These are phyloP conservation scores for Cladosporium sp. DNA, from an alignment of 2,329 filamentous ascomycete genomes.

Conservation along the genomic window DNA sequence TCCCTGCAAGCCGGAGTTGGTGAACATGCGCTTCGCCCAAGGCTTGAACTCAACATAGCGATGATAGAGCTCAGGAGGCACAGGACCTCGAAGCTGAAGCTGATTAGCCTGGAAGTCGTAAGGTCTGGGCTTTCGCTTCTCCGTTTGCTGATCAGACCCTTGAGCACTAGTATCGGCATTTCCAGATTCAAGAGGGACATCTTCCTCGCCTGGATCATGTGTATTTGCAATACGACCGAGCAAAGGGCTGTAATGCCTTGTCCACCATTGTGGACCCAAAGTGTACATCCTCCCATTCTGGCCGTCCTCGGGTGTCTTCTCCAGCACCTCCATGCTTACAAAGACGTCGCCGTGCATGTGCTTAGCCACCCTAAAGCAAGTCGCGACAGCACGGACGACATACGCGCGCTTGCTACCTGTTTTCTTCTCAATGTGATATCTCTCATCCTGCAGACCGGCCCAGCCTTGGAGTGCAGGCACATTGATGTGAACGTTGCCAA, in stretches of 20 bases:
- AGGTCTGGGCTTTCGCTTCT: slow-evolving; percentile 57
- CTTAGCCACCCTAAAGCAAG: slow-evolving; percentile 56
- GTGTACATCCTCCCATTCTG: slow-evolving; percentile 68
- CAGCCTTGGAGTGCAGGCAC: slow-evolving; percentile 62
- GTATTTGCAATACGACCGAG: slow-evolving; percentile 74
- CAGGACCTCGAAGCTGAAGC: slow-evolving; percentile 79
- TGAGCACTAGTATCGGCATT: slow-evolving; percentile 9
- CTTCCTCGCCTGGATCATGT: slow-evolving; percentile 50
- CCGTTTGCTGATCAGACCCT: slow-evolving; percentile 13
- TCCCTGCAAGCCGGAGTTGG: slow-evolving; percentile 69
- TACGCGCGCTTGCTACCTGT: slow-evolving; percentile 86
- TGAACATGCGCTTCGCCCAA: slow-evolving; percentile 86
- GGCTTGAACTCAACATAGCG: slow-evolving; percentile 90
- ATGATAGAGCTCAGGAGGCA: slow-evolving; percentile 77
- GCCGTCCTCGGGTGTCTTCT: slow-evolving; percentile 59
- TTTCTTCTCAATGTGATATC: slow-evolving; percentile 74
- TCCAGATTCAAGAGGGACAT: background rate
- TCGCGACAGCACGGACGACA: slow-evolving; percentile 63
- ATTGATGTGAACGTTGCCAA: slow-evolving; percentile 77
- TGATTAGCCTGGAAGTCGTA: slow-evolving; percentile 86
- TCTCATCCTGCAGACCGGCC: slow-evolving; percentile 61
- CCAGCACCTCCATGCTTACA: slow-evolving; percentile 74
- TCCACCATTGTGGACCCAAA: slow-evolving; percentile 69
- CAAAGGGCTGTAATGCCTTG: slow-evolving; percentile 82
- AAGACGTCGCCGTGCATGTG: slow-evolving; percentile 68